Evolutionary conservation across 768 basidiomycete genomes (phyloP).

Genomic region (Cytidiella melzeri): DNA sequence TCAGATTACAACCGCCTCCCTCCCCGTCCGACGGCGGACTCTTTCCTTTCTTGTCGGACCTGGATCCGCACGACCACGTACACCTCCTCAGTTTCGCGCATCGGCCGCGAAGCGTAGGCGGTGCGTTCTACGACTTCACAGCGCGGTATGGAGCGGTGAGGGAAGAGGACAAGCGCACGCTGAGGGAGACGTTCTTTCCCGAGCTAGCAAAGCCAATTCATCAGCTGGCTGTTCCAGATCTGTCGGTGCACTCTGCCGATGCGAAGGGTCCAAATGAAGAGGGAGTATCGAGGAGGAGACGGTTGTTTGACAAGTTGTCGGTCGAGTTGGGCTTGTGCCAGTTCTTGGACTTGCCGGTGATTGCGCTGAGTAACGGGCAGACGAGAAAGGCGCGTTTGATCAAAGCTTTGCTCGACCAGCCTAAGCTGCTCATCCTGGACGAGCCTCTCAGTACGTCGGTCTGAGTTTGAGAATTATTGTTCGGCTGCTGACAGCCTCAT

Average conservation of each 20-base stretch:
- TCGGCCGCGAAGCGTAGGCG: constrained; percentile 46
- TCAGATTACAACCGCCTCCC: constrained; percentile 59
- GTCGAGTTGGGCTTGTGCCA: constrained; percentile 48
- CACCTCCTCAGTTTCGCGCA: constrained; percentile 65
- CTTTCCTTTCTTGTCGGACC: constrained; percentile 63
- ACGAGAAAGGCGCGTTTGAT: constrained; percentile 81
- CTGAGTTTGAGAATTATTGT: background rate
- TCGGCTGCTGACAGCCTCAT: background rate
- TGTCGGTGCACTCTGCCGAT: constrained; percentile 16
- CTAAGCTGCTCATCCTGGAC: constrained; percentile 78
- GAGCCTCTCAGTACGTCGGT: constrained; percentile 88
- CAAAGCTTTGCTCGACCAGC: constrained; percentile 62
- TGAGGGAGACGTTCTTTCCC: constrained; percentile 64
- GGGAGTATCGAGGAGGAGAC: constrained; percentile 10
- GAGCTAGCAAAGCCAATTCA: constrained; percentile 29
- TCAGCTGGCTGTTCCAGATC: constrained; percentile 17
- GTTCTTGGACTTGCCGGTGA: constrained; percentile 75
- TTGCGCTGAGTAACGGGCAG: constrained; percentile 90
- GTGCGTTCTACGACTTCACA: constrained; percentile 88
- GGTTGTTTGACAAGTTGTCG: constrained; percentile 48
- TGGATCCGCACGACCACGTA: constrained; percentile 46
- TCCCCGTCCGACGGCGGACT: constrained; percentile 60
- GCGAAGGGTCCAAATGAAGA: background rate
- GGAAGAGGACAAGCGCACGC: constrained; percentile 76
- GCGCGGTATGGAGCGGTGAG: constrained; percentile 86